A percentile compares a stretch with the other conserved stretches of the same genome.
Conservation (phyloP, 805 yeast genomes). For the Yueomyces sp. region DNA sequence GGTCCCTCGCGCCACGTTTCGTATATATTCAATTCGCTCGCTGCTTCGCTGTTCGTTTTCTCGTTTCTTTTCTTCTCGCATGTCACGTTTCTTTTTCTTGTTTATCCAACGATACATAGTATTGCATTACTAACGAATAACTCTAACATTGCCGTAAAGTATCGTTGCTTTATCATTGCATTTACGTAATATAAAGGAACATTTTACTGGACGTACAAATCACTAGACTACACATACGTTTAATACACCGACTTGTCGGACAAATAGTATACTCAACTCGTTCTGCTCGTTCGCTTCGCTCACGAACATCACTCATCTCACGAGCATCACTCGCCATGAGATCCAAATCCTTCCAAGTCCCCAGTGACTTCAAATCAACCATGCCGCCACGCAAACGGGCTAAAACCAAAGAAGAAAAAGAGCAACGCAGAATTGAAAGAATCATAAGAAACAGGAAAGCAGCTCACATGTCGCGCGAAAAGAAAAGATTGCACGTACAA, state of each 20-base stretch:
- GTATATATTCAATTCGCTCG: background rate
- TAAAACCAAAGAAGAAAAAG: conserved; percentile 91
- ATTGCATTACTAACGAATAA: too few species aligned
- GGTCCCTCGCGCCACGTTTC: background rate
- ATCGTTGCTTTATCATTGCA: too few species aligned
- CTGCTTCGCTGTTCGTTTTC: background rate
- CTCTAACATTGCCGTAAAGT: too few species aligned
- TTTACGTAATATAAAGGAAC: too few species aligned
- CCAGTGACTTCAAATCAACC: conserved; percentile 31
- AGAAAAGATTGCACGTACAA: conserved; percentile 87
- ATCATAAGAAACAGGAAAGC: conserved; percentile 90
- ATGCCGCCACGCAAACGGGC: conserved; percentile 95
- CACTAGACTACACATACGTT: too few species aligned
- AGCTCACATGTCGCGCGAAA: conserved; percentile 94
- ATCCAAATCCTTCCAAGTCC: conserved; percentile 10
- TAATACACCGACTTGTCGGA: too few species aligned
- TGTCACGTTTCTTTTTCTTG: background rate
- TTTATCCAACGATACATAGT: background rate
- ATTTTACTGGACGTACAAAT: too few species aligned
- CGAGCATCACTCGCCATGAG: background rate
- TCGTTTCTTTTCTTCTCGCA: background rate
- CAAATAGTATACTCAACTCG: too few species aligned
- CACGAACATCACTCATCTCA: background rate
- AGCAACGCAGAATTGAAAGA: conserved; percentile 87
- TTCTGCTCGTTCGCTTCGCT: background rate